Percentiles rank a stretch among this genome's conserved stretches.
These are phyloP conservation scores for Clavulina sp. DNA, from an alignment of 768 basidiomycete genomes.

Conservation along the genomic window DNA sequence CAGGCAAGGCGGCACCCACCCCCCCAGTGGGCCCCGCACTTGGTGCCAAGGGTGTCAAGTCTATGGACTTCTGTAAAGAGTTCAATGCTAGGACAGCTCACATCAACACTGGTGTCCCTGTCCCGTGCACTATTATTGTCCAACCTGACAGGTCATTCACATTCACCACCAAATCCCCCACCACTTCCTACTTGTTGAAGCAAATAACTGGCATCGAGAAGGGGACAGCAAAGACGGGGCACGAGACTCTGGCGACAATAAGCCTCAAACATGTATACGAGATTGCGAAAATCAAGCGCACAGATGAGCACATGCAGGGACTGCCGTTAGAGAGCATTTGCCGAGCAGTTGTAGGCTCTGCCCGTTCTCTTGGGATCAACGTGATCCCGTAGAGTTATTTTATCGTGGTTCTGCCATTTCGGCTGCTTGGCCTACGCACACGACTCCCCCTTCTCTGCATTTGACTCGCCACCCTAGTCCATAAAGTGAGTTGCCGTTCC, in stretches of 20 bases:
- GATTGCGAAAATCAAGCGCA: constrained; percentile 91
- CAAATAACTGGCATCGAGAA: constrained; percentile 80
- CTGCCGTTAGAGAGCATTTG: constrained; percentile 76
- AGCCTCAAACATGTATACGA: constrained; percentile 96
- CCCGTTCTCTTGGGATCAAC: constrained; percentile 73
- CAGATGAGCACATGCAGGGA: constrained; percentile 77
- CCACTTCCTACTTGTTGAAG: constrained; percentile 79
- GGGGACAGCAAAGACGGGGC: constrained; percentile 68
- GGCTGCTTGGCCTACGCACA: no score
- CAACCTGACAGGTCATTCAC: constrained; percentile 91
- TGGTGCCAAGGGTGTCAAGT: constrained; percentile 95
- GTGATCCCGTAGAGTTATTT: constrained; percentile 47
- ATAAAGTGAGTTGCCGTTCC: no score
- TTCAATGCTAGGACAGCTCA: constrained; percentile 96
- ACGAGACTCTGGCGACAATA: constrained; percentile 63
- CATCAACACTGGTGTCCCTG: constrained; percentile 67
- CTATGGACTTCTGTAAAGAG: constrained; percentile 99
- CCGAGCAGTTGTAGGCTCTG: constrained; percentile 75
- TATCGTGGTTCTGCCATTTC: neutral
- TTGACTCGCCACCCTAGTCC: no score
- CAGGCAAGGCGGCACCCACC: constrained; percentile 88
- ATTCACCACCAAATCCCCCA: constrained; percentile 84
- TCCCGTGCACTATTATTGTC: constrained; percentile 83
- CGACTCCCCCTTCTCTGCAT: no score
- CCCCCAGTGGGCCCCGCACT: constrained; percentile 95